Base-by-base conservation (phyloP, 2,329 filamentous ascomycete species). In the Myrmaecium sp. region DNA sequence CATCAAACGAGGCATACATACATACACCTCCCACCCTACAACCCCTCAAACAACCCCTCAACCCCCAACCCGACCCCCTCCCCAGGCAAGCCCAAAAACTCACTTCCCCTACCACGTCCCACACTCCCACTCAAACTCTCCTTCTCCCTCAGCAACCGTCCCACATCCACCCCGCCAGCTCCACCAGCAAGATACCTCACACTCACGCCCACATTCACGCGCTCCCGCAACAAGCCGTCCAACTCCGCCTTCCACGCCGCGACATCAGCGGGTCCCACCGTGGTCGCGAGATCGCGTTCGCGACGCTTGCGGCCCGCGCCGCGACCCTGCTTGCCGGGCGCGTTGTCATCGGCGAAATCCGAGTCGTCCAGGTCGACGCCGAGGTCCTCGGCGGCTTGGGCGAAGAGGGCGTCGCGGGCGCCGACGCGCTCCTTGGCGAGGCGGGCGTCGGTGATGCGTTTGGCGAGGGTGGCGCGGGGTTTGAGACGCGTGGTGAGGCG, bases 311-410 rank as follows among this genome's bases (percentile, higher is more conserved):
- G 59, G 1, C 77, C 75, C 20, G 69, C 70, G 5, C 82, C 82
- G 18, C 81, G 64, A 0, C 60, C 58, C 12, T 47, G 39, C 0
- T 78, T 63, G 5, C 72, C 69, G 5, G 54, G 56, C 1, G 61
- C 63, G 20, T 64, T 53, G 36, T 77, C 59, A 8, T 39, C 39
- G 22, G 66, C 78, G 34, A 93, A 75, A 23, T 91, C 82, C 18
- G 92, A 83, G 33, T 72, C 78, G 45, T 95, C 83, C 46, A 92
- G 93, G 27, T 94, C 86, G 0, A 95, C 80, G 1, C 89, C 89
- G 0, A 98, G 62, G 36, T 95, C 86, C 31, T 94, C 83, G 0
- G 89, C 89, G 0, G 83, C 84, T 25, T 69, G 69, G 22, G 71
- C 70, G 40, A 95, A 60, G 72, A 84, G 89, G 30, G 81, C 71